Conservation (phyloP, 768 basidiomycete genomes). For the Auriscalpium vulgare region DNA sequence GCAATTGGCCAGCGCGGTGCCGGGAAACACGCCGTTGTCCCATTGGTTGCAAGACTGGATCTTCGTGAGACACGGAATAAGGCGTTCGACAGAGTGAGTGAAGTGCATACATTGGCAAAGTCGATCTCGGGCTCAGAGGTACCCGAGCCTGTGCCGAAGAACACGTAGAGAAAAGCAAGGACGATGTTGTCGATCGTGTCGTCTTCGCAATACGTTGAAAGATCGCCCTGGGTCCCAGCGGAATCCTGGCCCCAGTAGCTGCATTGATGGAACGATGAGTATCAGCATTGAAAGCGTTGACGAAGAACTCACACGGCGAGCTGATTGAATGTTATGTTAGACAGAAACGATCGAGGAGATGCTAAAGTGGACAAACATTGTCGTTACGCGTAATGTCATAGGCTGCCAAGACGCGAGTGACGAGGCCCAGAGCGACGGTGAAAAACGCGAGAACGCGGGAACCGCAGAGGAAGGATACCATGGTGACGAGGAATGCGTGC, state of each 20-base stretch:
- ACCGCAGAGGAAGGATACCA: too few species aligned
- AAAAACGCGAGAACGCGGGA: too few species aligned
- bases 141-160: constrained; percentile 17
- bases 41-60: constrained; percentile 33
- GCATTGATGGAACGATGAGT: constrained; percentile 34
- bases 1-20: constrained; percentile 35
- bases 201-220: constrained; percentile 1
- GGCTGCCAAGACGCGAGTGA: constrained; percentile 18
- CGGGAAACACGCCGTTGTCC: constrained; percentile 32
- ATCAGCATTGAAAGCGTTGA: not conserved
- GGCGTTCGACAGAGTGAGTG: not conserved
- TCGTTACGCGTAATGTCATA: constrained; percentile 57
- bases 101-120: constrained; percentile 49
- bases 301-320: constrained; percentile 34
- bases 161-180: constrained; percentile 2
- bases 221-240: not conserved
- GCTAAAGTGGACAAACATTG: constrained; percentile 34
- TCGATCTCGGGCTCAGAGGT: constrained; percentile 48
- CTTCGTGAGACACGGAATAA: not conserved
- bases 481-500: too few species aligned
- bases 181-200: constrained; percentile 4
- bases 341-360: not conserved
- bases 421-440: not conserved
- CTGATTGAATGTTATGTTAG: constrained; percentile 32
- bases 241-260: constrained; percentile 7